Conservation (phyloP, 164 flowering plant genomes). For the Piper betle region DNA sequence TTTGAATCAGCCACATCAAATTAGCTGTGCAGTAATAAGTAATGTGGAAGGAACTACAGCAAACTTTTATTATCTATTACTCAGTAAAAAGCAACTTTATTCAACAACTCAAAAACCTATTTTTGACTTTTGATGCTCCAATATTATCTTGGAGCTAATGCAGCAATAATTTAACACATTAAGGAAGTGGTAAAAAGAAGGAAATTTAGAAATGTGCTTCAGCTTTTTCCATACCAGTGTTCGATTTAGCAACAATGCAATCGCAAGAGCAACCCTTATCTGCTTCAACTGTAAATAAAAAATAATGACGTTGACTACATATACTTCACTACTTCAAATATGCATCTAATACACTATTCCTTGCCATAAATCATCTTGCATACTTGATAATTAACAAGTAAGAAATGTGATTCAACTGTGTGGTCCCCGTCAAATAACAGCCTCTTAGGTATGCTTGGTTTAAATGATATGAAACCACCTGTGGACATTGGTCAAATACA, state of each 20-base stretch:
- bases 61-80: too few relatives aligned
- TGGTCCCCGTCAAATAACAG: slow-evolving; percentile 78
- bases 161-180: too few relatives aligned
- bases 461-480: slow-evolving; percentile 95
- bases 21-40: too few relatives aligned
- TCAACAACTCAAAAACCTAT: too few relatives aligned
- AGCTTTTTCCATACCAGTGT: slow-evolving; percentile 54
- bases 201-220: neutral
- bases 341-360: neutral
- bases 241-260: slow-evolving; percentile 74
- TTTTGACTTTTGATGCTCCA: too few relatives aligned
- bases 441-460: slow-evolving; percentile 76
- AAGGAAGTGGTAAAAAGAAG: neutral
- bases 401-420: slow-evolving; percentile 66
- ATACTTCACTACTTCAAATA: neutral
- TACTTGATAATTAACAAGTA: slow-evolving; percentile 84
- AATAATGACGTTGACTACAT: neutral
- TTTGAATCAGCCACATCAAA: too few relatives aligned
- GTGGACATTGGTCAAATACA: slow-evolving; percentile 14
- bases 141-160: too few relatives aligned
- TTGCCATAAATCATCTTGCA: slow-evolving; percentile 5
- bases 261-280: slow-evolving; percentile 85
- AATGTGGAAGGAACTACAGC: too few relatives aligned
- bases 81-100: too few relatives aligned
- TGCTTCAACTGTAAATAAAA: slow-evolving; percentile 56